These are phyloP conservation scores for Dipodascopsis uninucleata DNA, from an alignment of 805 yeast species.

Conservation along the genomic window DNA sequence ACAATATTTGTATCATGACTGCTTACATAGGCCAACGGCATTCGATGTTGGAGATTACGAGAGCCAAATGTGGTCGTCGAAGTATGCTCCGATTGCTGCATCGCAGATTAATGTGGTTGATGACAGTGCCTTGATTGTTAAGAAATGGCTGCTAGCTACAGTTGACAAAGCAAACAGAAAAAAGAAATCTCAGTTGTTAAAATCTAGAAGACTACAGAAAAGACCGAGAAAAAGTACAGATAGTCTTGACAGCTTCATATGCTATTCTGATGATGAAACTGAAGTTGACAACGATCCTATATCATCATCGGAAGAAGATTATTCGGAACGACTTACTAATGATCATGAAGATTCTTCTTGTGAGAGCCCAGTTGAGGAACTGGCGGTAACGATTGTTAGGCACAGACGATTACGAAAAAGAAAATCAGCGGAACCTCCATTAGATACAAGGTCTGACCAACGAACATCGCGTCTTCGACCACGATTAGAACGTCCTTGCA, in stretches of 20 bases:
- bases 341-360: not conserved
- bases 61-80: conserved; percentile 31
- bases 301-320: conserved; percentile 25
- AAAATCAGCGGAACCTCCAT: not conserved
- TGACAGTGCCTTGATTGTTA: conserved; percentile 43
- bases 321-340: not conserved
- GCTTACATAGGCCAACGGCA: conserved; percentile 13
- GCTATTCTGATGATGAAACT: conserved; percentile 39
- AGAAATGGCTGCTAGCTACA: conserved; percentile 53
- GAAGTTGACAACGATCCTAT: conserved; percentile 9
- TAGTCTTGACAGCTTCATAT: conserved; percentile 28
- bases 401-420: conserved; percentile 6
- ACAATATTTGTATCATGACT: conserved; percentile 6
- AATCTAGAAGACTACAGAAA: not conserved
- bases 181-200: not conserved
- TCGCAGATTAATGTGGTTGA: conserved; percentile 49
- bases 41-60: conserved; percentile 34
- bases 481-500: conserved; percentile 14
- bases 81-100: conserved; percentile 28
- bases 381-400: conserved; percentile 2
- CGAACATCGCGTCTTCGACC: conserved; percentile 43
- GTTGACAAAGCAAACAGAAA: conserved; percentile 23
- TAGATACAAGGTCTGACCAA: too few relatives aligned
- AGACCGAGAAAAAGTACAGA: conserved; percentile 1
- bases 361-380: conserved; percentile 9